Base-by-base conservation (phyloP, 768 basidiomycete genomes). In the Pleurotus citrinopileatus region DNA sequence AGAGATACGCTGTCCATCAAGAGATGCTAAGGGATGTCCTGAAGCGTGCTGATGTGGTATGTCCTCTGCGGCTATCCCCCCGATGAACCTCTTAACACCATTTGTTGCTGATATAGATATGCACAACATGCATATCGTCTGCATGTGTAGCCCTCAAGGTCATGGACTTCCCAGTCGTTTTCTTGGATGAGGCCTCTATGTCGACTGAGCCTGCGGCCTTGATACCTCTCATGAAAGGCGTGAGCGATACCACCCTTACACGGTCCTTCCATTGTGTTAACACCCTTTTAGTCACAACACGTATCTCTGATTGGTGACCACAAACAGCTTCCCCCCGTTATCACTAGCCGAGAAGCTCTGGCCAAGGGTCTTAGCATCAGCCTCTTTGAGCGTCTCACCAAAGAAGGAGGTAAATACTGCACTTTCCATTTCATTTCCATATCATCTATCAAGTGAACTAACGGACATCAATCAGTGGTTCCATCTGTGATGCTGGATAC, bases 171-270 rank as follows among this genome's bases (percentile, higher is more conserved):
- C 94, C 94, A 2, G 82, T 96, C 27, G 94, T 97, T 1, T 94
- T 96, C 62, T 70, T 97, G 12, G 95, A 98, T 63, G 94, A 98
- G 68, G 95, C 95, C 1, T 92, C 91, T 6, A 96, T 97, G 93
- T 93, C 91, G 27, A 96, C 94, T 2, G 94, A 98, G 69, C 93
- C 94, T 9, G 87, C 92, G 20, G 89, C 92, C 17, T 73, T 96
- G 53, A 87, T 98, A 60, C 92, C 94, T 0, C 72, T 98, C 38
- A 96, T 93, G 89, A 94, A 91, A 81, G 94, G 94, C 8, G 91
- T 93, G 73, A 54, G 89, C 83, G 37, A 53, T 53, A 55, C 53
- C 36, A n/a, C 22, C 56, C 25, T 58, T 50, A 42, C 23, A 46
- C 29, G 27, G 10, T 5, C 58, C 57, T 29, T 61, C 23, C 50